Evolutionary conservation across 257 asterid species (phyloP), one percentile per base, ranked within the genome.

Genomic region (Echium plantagineum): DNA sequence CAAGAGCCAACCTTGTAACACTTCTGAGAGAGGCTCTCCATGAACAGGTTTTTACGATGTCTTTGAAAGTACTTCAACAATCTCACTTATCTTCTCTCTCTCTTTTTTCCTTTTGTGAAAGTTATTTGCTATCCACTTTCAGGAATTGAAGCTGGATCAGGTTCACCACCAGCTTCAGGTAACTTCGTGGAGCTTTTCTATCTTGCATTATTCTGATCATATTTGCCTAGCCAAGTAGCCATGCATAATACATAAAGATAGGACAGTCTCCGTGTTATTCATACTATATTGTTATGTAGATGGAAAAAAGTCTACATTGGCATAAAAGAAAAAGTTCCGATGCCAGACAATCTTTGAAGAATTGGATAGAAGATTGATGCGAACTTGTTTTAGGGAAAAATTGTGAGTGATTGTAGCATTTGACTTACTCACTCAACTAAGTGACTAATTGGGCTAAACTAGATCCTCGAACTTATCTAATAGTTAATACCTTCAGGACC

Each of bases 81-180:
- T 53, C 5, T 21, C 57, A n/a, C 57, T 3, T 63, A 6, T 65
- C 47, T 66, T 32, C 24, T 28, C 26, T 54, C 26, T 54, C 15
- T 12, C 5, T 15, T 57, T 72, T 58, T 53, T 55, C 15, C 54
- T 21, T 59, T 62, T 74, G 21, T 62, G 65, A 47, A 67, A 59
- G 58, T 42, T 53, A 21, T 68, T 38, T 0, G 59, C 26, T 57
- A 58, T 64, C 68, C 58, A 16, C 57, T 53, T 18, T 62, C 69
- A 90, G 98, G 96, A 82, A 67, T 60, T 70, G 75, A 85, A 85
- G 80, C 88, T 88, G 80, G 90, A 82, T 51, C 86, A 76, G 77
- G 88, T 88, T 63, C 89, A 86, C 66, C 77, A 71, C 66, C 90
- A 88, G 65, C 85, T 83, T 64, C 93, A 85, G 98, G 96, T 85